Evolutionary conservation across 352 stramenopile species (phyloP).

Genomic region (Globisporangium heterothallicum): DNA sequence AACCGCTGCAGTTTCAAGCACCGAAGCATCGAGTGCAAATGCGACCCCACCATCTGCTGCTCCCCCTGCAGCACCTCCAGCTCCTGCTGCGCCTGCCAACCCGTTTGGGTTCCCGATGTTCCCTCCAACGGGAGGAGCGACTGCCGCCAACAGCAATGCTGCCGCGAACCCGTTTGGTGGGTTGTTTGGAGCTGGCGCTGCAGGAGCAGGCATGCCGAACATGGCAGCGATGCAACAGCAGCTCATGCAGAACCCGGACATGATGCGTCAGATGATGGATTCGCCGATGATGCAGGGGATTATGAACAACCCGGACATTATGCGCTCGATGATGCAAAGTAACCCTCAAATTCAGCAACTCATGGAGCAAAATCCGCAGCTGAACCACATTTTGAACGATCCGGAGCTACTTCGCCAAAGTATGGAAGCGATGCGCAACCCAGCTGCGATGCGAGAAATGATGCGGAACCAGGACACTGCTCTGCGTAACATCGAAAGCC

Average conservation of each 20-base stretch:
- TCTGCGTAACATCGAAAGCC: slow-evolving; percentile 96
- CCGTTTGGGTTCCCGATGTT: slow-evolving; percentile 56
- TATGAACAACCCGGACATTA: slow-evolving; percentile 94
- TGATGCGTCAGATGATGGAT: slow-evolving; percentile 87
- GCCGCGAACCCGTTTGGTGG: slow-evolving; percentile 55
- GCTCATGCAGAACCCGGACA: slow-evolving; percentile 85
- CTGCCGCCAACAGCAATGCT: slow-evolving; percentile 8
- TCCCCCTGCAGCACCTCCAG: slow-evolving; percentile 14
- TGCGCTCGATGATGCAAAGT: slow-evolving; percentile 93
- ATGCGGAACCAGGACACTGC: slow-evolving; percentile 97
- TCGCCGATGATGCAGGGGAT: slow-evolving; percentile 91
- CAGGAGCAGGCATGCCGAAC: slow-evolving; percentile 35
- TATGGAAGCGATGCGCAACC: slow-evolving; percentile 97
- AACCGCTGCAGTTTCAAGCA: slow-evolving; percentile 12
- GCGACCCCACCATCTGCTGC: slow-evolving; percentile 14
- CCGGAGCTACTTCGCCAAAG: slow-evolving; percentile 92
- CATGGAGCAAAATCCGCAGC: slow-evolving; percentile 94
- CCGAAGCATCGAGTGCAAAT: slow-evolving; percentile 15
- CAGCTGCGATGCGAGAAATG: slow-evolving; percentile 93
- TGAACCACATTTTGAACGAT: slow-evolving; percentile 95
- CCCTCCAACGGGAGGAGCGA: slow-evolving; percentile 14
- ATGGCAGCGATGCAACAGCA: slow-evolving; percentile 87
- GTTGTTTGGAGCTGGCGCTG: slow-evolving; percentile 26
- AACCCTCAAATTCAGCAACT: slow-evolving; percentile 95
- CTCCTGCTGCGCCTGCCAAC: slow-evolving; percentile 21